Base-by-base conservation (phyloP, 139 green algal species). In the Chlorella sp. region DNA sequence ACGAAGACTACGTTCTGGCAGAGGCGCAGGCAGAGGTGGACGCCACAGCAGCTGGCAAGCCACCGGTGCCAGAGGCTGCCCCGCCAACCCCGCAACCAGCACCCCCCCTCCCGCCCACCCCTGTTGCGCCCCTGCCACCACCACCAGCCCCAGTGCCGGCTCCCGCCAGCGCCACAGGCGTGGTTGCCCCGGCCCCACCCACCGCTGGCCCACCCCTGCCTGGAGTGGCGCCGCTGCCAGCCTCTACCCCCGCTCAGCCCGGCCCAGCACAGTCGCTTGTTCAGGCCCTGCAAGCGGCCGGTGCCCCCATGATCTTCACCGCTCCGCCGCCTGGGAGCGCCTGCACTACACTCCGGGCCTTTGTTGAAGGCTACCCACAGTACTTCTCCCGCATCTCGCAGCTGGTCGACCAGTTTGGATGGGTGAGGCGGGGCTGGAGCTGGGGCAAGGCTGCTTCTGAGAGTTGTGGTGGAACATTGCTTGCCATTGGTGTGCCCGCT, bases 21-120 rank as follows among this genome's bases (percentile, higher is more conserved):
- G 39, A 61, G 26, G 83, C 83, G 28, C 83, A 88, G 69, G 64
- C 83, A n/a, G 64, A 88, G 83, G 83, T 80, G 16, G 83, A 88
- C 28, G 83, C 83, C 30, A 88, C 83, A 26, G 83, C 34, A 7
- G 78, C 78, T 26, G 34, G 77, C 77, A 9, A 18, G n/a, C 71
- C 71, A 4, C 71, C n/a, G n/a, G 30, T n/a, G 32, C 71, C 71
- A 42, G 71, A 5, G 11, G 71, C 71, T n/a, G 28, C 36, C 0
- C 71, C 22, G 71, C n/a, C 71, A 22, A 37, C 79, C 42, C 19
- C 73, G 37, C 37, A 15, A 39, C 77, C 37, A 42, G 2, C 48
- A 14, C 0, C 28, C 0, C 48, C 42, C 2, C 30, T 12, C 28
- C 26, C 80, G 26, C 2, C 42, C 32, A 30, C 48, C 4, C 48